phyloP scores from a whole-genome alignment of 768 basidiomycete genomes.

The Boletus vermiculosoides region DNA sequence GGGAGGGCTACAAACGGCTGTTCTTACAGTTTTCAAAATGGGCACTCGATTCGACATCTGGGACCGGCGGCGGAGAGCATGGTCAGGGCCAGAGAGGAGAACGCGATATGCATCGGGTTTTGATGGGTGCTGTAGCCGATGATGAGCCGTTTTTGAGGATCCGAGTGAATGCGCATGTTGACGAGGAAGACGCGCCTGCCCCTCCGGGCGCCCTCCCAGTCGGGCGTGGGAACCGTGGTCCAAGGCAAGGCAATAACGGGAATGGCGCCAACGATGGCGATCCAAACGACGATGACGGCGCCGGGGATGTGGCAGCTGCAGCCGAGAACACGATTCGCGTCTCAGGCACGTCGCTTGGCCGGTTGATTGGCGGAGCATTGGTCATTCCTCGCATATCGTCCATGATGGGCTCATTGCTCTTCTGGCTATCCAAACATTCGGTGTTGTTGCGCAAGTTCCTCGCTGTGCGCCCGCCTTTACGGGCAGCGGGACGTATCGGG shows the following conservation, averaged over 20 bases:
- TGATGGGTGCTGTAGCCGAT: conserved; percentile 25
- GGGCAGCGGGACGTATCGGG: conserved; percentile 11
- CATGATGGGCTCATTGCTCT: conserved; percentile 60
- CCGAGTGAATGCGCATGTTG: conserved; percentile 35
- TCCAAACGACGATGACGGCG: conserved; percentile 11
- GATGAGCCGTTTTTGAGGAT: conserved; percentile 33
- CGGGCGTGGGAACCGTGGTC: conserved; percentile 10
- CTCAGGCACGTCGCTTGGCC: conserved; percentile 59
- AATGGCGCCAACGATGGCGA: conserved; percentile 6
- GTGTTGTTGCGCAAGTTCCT: conserved; percentile 27
- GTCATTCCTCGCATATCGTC: conserved; percentile 65
- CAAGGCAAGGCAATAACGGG: conserved; percentile 15
- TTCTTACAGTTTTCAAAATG: conserved; percentile 42
- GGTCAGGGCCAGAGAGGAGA: conserved; percentile 16
- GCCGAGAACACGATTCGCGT: conserved; percentile 60
- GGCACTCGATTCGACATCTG: conserved; percentile 40
- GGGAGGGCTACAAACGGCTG: conserved; percentile 42
- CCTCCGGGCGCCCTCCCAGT: conserved; percentile 14
- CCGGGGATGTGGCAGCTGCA: conserved; percentile 42
- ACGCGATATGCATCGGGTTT: conserved; percentile 20
- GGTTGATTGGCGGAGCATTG: conserved; percentile 67
- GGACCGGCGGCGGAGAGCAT: conserved; percentile 1
- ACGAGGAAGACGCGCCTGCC: conserved; percentile 22
- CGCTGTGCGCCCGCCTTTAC: conserved; percentile 22
- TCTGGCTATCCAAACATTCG: conserved; percentile 46